Evolutionary conservation across 306 rosid genomes (phyloP).

Genomic region (Ziziphus jujuba): DNA sequence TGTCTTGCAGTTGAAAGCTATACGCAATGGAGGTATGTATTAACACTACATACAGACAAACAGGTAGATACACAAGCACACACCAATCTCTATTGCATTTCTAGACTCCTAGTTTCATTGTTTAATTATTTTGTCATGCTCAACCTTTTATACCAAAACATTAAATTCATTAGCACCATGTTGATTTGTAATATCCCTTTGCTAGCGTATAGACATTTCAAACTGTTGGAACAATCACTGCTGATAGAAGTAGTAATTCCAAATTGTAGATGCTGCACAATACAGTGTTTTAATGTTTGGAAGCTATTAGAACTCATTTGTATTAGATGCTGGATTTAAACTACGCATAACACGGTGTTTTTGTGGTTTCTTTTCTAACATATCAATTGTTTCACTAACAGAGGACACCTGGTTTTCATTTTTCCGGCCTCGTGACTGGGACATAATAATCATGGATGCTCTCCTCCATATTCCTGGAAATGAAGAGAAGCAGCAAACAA

Average conservation of each 20-base stretch:
- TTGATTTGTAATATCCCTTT: no score
- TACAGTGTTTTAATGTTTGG: neutral
- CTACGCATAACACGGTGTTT: neutral
- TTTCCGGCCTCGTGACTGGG: slow-evolving; percentile 76
- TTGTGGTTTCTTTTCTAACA: neutral
- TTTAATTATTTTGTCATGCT: neutral
- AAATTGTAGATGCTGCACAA: neutral
- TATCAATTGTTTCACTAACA: slow-evolving; percentile 28
- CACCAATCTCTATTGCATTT: no score
- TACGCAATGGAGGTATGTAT: slow-evolving; percentile 74
- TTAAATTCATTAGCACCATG: no score
- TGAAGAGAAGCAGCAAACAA: slow-evolving; percentile 57
- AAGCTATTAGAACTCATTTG: neutral
- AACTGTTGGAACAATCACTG: neutral
- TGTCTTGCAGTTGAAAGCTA: slow-evolving; percentile 79
- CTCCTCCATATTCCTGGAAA: slow-evolving; percentile 84
- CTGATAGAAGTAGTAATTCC: neutral
- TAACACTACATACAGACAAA: neutral
- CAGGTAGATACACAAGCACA: neutral
- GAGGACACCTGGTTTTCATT: slow-evolving; percentile 75
- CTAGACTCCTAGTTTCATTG: neutral
- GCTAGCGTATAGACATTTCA: no score
- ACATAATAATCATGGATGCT: slow-evolving; percentile 85
- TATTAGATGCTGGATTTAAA: slow-evolving; percentile 4
- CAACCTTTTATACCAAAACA: neutral